These are phyloP conservation scores for Evernia prunastri DNA, from an alignment of 495 filamentous ascomycete species.

Conservation along the genomic window DNA sequence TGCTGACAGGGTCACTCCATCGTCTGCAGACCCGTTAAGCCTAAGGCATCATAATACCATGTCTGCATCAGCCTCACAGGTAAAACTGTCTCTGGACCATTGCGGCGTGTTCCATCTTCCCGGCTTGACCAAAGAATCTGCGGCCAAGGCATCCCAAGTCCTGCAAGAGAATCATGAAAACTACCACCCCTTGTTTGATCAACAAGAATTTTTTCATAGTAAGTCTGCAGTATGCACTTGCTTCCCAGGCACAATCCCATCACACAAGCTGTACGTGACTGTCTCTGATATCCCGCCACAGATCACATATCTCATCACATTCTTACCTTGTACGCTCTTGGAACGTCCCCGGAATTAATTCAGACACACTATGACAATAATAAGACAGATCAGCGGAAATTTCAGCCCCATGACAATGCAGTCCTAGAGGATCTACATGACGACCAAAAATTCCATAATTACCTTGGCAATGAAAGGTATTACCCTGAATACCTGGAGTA, in stretches of 20 bases:
- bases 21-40: not conserved
- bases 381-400: constrained; percentile 53
- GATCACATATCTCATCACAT: constrained; percentile 69
- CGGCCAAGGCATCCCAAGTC: constrained; percentile 54
- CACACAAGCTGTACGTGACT: not conserved
- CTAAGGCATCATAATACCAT: not conserved
- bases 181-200: constrained; percentile 77
- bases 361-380: constrained; percentile 53
- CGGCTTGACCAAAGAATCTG: constrained; percentile 48
- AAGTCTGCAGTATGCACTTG: constrained; percentile 25
- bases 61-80: constrained; percentile 13
- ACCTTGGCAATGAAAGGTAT: constrained; percentile 46
- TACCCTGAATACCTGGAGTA: constrained; percentile 66
- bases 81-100: constrained; percentile 21
- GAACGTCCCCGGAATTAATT: constrained; percentile 53
- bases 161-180: constrained; percentile 68
- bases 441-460: constrained; percentile 44
- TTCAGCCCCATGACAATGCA: constrained; percentile 33
- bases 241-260: not conserved
- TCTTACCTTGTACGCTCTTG: constrained; percentile 69
- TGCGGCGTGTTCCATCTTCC: constrained; percentile 48
- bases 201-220: constrained; percentile 71
- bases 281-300: constrained; percentile 13
- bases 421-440: constrained; percentile 48
- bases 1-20: not conserved